Conservation (phyloP, 306 rosid species). For the Rubus idaeus region DNA sequence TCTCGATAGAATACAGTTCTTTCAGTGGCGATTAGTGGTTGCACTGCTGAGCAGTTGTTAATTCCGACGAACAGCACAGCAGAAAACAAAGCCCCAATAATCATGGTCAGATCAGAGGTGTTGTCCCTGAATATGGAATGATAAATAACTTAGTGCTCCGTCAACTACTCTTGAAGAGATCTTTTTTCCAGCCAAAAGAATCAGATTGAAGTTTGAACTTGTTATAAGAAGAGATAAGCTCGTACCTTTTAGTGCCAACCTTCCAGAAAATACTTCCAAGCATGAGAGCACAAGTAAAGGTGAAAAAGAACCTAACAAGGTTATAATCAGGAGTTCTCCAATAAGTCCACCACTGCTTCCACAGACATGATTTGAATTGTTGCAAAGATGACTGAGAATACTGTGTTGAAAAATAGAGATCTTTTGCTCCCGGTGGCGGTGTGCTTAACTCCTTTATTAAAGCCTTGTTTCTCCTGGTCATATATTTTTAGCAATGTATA, state of each 20-base stretch:
- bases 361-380: slow-evolving; percentile 77
- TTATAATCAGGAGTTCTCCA: slow-evolving; percentile 99
- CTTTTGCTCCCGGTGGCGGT: slow-evolving; percentile 69
- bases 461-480: slow-evolving; percentile 75
- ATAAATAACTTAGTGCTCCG: background rate
- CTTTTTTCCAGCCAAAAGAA: background rate
- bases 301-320: slow-evolving; percentile 78
- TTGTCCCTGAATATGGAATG: slow-evolving; percentile 39
- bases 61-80: slow-evolving; percentile 85
- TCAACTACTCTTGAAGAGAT: background rate
- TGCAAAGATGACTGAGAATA: slow-evolving; percentile 69
- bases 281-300: slow-evolving; percentile 73
- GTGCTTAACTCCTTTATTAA: slow-evolving; percentile 64
- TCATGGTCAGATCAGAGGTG: slow-evolving; percentile 51
- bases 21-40: slow-evolving; percentile 82
- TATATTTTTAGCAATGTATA: slow-evolving; percentile 1
- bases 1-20: slow-evolving; percentile 90
- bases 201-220: slow-evolving; percentile 6
- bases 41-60: slow-evolving; percentile 84
- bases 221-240: slow-evolving; percentile 16
- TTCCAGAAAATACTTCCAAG: slow-evolving; percentile 86
- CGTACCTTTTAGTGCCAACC: slow-evolving; percentile 69
- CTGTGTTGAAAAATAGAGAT: slow-evolving; percentile 61
- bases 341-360: slow-evolving; percentile 95
- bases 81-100: slow-evolving; percentile 90